phyloP scores from a whole-genome alignment of 2,329 filamentous ascomycete genomes.

The Claviceps purpurea region DNA sequence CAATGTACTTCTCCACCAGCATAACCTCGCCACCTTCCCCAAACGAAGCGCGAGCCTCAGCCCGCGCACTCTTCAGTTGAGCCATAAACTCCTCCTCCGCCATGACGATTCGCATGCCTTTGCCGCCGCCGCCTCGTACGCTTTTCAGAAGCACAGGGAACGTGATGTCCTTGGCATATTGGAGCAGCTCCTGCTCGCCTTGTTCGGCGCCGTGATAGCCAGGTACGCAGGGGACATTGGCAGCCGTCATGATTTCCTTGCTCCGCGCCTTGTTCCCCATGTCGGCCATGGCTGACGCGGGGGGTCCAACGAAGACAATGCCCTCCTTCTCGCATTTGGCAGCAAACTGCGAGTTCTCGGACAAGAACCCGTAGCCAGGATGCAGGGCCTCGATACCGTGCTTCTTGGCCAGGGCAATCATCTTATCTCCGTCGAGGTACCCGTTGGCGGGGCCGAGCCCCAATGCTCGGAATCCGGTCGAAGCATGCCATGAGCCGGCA shows the following conservation, averaged over 20 bases:
- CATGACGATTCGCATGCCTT: constrained; percentile 68
- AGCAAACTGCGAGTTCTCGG: constrained; percentile 86
- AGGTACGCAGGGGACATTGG: constrained; percentile 92
- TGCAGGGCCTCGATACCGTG: constrained; percentile 85
- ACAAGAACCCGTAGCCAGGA: constrained; percentile 91
- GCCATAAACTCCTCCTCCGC: constrained; percentile 54
- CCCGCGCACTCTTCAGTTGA: constrained; percentile 59
- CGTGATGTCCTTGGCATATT: constrained; percentile 56
- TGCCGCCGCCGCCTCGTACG: constrained; percentile 68
- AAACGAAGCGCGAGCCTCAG: constrained; percentile 65
- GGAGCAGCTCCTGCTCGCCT: constrained; percentile 44
- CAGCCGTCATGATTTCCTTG: constrained; percentile 92
- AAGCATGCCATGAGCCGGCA: constrained; percentile 72
- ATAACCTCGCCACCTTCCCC: constrained; percentile 69
- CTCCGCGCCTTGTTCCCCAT: constrained; percentile 92
- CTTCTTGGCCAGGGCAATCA: constrained; percentile 75
- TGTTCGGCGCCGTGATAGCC: constrained; percentile 89
- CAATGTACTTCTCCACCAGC: constrained; percentile 73
- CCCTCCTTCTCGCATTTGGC: constrained; percentile 79
- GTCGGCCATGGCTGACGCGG: constrained; percentile 64
- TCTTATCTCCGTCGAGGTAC: constrained; percentile 87
- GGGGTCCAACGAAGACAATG: constrained; percentile 87
- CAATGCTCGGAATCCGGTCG: constrained; percentile 69
- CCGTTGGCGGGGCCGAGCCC: constrained; percentile 72
- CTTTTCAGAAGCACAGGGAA: constrained; percentile 70